These are phyloP conservation scores for Botrytis fabae DNA, from an alignment of 2,329 filamentous ascomycete genomes.

Conservation along the genomic window DNA sequence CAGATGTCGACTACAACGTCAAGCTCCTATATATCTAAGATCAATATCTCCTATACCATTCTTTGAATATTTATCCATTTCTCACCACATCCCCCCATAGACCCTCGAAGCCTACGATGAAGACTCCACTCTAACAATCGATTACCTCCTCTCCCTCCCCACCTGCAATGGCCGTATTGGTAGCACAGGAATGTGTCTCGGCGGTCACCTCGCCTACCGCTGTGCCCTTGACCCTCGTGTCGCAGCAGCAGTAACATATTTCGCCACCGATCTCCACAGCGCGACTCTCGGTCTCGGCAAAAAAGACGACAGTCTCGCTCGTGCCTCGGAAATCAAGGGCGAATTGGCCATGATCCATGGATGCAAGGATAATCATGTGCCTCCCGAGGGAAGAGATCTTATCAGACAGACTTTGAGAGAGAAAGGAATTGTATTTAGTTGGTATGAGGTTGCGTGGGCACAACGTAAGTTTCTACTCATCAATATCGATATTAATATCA, in stretches of 20 bases:
- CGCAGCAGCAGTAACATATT: slow-evolving; percentile 78
- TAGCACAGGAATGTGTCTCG: slow-evolving; percentile 87
- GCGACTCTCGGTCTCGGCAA: slow-evolving; percentile 70
- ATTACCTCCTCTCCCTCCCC: slow-evolving; percentile 67
- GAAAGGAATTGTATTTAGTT: slow-evolving; percentile 71
- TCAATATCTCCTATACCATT: background rate
- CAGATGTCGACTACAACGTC: background rate
- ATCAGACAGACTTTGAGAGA: slow-evolving; percentile 81
- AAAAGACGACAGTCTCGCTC: slow-evolving; percentile 58
- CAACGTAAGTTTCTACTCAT: slow-evolving; percentile 60
- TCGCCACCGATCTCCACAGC: slow-evolving; percentile 87
- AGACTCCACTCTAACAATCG: slow-evolving; percentile 67
- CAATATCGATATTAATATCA: background rate
- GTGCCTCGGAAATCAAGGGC: slow-evolving; percentile 67
- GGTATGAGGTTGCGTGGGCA: slow-evolving; percentile 89
- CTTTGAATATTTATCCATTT: background rate
- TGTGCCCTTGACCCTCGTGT: slow-evolving; percentile 75
- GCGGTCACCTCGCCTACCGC: slow-evolving; percentile 78
- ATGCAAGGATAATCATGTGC: slow-evolving; percentile 87
- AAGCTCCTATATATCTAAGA: too few species aligned
- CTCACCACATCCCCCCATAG: slow-evolving; percentile 44
- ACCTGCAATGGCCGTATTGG: slow-evolving; percentile 83
- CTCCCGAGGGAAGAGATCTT: slow-evolving; percentile 76
- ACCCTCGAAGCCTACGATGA: slow-evolving; percentile 84
- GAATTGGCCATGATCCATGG: slow-evolving; percentile 91